phyloP scores from a whole-genome alignment of 2,329 filamentous ascomycete genomes.

The Verticillium nubilum region DNA sequence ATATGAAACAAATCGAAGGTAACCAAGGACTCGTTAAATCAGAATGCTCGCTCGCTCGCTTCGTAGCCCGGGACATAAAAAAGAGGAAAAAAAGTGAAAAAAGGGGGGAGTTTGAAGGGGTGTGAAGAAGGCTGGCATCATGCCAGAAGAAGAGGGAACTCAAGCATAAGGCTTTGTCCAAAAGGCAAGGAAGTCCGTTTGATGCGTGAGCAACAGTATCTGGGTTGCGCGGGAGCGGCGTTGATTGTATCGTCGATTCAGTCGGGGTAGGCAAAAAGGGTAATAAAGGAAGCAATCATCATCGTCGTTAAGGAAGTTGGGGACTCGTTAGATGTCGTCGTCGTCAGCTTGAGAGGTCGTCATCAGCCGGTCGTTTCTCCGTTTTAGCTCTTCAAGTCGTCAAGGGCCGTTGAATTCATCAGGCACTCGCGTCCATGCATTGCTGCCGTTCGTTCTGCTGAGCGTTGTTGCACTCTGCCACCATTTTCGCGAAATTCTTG shows the following conservation, averaged over 20 bases:
- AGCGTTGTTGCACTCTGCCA: constrained; percentile 63
- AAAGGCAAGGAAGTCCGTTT: constrained; percentile 22
- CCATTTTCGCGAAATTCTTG: constrained; percentile 85
- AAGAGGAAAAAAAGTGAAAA: constrained; percentile 28
- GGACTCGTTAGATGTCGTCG: constrained; percentile 18
- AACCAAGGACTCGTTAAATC: constrained; percentile 8
- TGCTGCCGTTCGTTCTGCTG: constrained; percentile 32
- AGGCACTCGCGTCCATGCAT: constrained; percentile 32
- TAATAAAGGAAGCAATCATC: constrained; percentile 1
- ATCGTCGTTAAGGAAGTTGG: constrained; percentile 12
- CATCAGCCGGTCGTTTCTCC: constrained; percentile 6
- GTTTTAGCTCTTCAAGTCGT: constrained; percentile 19
- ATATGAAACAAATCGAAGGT: constrained; percentile 7
- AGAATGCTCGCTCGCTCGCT: constrained; percentile 19
- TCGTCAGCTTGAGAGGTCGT: constrained; percentile 21
- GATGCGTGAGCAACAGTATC: constrained; percentile 45
- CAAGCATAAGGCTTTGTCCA: constrained; percentile 9
- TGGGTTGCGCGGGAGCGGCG: constrained; percentile 28
- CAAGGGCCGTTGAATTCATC: constrained; percentile 22
- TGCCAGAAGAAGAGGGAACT: background rate
- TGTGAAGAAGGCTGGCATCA: background rate
- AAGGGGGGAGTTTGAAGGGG: constrained; percentile 11
- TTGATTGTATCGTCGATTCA: constrained; percentile 17
- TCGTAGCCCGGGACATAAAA: constrained; percentile 26
- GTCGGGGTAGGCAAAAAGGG: constrained; percentile 5